phyloP scores from a whole-genome alignment of 2,329 filamentous ascomycete species.

The Diplocarpon rosae region DNA sequence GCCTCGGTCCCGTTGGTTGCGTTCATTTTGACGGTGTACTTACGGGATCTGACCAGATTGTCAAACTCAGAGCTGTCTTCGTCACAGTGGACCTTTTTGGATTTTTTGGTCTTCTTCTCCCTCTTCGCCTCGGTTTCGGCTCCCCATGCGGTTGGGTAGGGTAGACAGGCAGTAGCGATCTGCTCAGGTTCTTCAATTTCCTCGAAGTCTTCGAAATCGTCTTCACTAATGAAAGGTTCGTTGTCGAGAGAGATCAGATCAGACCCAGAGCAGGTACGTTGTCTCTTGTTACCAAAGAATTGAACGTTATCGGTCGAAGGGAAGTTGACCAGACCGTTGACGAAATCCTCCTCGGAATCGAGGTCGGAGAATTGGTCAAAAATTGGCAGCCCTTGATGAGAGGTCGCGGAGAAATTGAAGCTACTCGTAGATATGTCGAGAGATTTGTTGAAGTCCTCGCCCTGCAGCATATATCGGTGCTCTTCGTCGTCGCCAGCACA shows the following conservation, averaged over 20 bases:
- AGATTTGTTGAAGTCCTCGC: conserved; percentile 39
- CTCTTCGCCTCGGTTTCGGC: conserved; percentile 38
- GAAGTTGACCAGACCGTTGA: conserved; percentile 62
- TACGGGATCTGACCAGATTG: conserved; percentile 26
- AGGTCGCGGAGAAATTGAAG: conserved; percentile 40
- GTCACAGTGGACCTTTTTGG: conserved; percentile 33
- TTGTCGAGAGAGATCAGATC: conserved; percentile 59
- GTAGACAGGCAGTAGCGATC: conserved; percentile 49
- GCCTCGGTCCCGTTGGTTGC: conserved; percentile 20
- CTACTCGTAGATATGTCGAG: conserved; percentile 32
- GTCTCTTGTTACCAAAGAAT: conserved; percentile 55
- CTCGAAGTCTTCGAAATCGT: conserved; percentile 66
- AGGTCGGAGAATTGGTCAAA: conserved; percentile 85
- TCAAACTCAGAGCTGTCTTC: conserved; percentile 28
- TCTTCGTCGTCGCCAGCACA: conserved; percentile 54
- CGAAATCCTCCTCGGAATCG: conserved; percentile 83
- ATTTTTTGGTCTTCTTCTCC: conserved; percentile 47
- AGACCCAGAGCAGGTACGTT: conserved; percentile 56
- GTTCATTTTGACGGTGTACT: conserved; percentile 28
- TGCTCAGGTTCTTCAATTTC: conserved; percentile 59
- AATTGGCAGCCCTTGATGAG: conserved; percentile 50
- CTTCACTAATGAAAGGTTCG: conserved; percentile 66
- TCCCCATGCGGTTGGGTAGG: conserved; percentile 49
- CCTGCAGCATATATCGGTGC: conserved; percentile 35
- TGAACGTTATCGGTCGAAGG: conserved; percentile 45